Evolutionary conservation across 805 yeast genomes (phyloP).

Genomic region (Metschnikowia kunwiensis): DNA sequence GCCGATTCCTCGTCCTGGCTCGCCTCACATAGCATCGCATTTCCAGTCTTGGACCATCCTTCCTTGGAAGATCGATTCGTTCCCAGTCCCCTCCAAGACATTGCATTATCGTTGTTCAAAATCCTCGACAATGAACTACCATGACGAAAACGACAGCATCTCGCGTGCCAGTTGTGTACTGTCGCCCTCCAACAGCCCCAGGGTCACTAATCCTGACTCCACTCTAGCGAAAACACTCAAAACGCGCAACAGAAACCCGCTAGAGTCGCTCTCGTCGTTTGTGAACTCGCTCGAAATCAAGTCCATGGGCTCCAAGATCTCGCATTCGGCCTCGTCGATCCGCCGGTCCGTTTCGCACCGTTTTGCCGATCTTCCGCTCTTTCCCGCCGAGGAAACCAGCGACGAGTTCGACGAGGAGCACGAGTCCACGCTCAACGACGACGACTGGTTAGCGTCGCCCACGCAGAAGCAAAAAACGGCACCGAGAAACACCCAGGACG

Average conservation of each 20-base stretch:
- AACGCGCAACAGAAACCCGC: conserved; percentile 7
- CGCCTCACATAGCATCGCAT: too few relatives aligned
- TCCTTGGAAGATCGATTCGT: too few relatives aligned
- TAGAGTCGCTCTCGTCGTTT: conserved; percentile 16
- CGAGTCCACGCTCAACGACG: conserved; percentile 20
- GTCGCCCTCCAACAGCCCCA: neutral
- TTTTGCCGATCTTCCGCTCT: conserved; percentile 12
- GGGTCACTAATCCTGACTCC: neutral
- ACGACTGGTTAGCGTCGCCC: conserved; percentile 18
- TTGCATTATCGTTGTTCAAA: too few relatives aligned
- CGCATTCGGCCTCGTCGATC: conserved; percentile 14
- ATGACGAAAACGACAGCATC: neutral
- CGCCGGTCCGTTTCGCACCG: conserved; percentile 13
- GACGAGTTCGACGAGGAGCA: conserved; percentile 15
- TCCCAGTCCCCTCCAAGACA: too few relatives aligned
- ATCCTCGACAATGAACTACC: neutral
- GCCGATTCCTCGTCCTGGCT: too few relatives aligned
- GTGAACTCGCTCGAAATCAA: conserved; percentile 19
- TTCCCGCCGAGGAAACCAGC: conserved; percentile 15
- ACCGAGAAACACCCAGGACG: neutral
- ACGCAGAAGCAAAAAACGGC: conserved; percentile 15
- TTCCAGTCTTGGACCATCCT: too few relatives aligned
- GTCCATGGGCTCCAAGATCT: conserved; percentile 13
- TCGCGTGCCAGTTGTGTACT: neutral
- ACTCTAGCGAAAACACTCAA: neutral